These are phyloP conservation scores for Apiotrichum laibachii DNA, from an alignment of 1,284 basidiomycete species.

Conservation along the genomic window DNA sequence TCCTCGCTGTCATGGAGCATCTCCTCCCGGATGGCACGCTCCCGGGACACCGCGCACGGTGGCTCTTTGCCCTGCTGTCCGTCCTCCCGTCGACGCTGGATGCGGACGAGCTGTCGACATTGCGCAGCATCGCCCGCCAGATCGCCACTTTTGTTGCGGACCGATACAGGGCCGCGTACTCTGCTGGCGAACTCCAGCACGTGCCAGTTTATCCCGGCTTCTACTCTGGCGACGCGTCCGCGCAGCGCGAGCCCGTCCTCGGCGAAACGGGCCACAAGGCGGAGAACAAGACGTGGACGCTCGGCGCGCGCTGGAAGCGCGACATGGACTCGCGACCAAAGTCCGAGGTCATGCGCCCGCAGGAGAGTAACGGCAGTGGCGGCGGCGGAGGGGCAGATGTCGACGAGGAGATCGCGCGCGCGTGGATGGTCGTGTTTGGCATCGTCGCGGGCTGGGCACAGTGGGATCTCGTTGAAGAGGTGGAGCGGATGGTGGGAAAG, in stretches of 20 bases:
- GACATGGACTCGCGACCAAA: conserved; percentile 10
- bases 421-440: conserved; percentile 77
- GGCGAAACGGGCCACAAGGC: neutral
- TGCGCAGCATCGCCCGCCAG: conserved; percentile 74
- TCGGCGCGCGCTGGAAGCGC: conserved; percentile 20
- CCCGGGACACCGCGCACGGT: conserved; percentile 67
- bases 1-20: conserved; percentile 27
- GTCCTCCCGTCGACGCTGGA: conserved; percentile 69
- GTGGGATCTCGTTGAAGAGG: conserved; percentile 74
- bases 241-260: conserved; percentile 5
- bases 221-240: conserved; percentile 16
- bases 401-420: conserved; percentile 49
- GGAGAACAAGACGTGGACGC: conserved; percentile 1
- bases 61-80: conserved; percentile 78
- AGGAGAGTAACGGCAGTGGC: conserved; percentile 8
- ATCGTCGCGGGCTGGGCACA: conserved; percentile 80
- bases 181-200: neutral
- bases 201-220: conserved; percentile 15
- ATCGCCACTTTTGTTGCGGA: conserved; percentile 61
- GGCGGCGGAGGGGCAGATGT: conserved; percentile 32
- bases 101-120: conserved; percentile 70
- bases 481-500: conserved; percentile 53
- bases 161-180: conserved; percentile 27
- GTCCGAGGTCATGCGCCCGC: conserved; percentile 10
- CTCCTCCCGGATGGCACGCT: conserved; percentile 47